Conservation (phyloP, 805 yeast species). For the Diddensiella caesifluorescens region DNA sequence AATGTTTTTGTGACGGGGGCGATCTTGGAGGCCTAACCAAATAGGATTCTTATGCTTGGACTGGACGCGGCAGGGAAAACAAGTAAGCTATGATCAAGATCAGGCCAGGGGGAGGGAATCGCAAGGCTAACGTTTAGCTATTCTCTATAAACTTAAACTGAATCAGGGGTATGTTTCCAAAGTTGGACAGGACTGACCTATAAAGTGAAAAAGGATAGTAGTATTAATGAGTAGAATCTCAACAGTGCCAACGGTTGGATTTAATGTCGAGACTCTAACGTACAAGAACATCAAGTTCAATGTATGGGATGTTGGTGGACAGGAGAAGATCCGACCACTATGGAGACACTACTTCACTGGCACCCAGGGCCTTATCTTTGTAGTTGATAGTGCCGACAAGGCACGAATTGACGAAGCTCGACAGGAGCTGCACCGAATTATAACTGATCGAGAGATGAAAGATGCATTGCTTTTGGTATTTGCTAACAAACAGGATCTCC, state of each 20-base stretch:
- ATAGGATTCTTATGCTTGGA: conserved; percentile 79
- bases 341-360: conserved; percentile 97
- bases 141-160: conserved; percentile 73
- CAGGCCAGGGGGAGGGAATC: not conserved
- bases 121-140: conserved; percentile 36
- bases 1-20: conserved; percentile 3
- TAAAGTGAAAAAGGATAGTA: not conserved
- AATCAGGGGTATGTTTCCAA: conserved; percentile 43
- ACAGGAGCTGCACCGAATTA: conserved; percentile 68
- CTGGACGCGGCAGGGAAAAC: conserved; percentile 93
- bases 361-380: conserved; percentile 86
- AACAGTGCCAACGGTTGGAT: conserved; percentile 91
- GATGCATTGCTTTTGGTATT: conserved; percentile 74
- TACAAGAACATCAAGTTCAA: conserved; percentile 78
- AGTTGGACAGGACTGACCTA: not conserved
- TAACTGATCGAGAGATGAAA: conserved; percentile 77
- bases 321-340: conserved; percentile 80
- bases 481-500: conserved; percentile 84
- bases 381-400: conserved; percentile 75
- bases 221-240: conserved; percentile 41
- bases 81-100: conserved; percentile 22
- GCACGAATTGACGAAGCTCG: conserved; percentile 72
- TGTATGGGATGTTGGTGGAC: conserved; percentile 97
- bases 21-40: conserved; percentile 8
- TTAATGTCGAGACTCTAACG: conserved; percentile 82